Conservation (phyloP, 208 protist genomes). For the Trypanosoma grayi region DNA sequence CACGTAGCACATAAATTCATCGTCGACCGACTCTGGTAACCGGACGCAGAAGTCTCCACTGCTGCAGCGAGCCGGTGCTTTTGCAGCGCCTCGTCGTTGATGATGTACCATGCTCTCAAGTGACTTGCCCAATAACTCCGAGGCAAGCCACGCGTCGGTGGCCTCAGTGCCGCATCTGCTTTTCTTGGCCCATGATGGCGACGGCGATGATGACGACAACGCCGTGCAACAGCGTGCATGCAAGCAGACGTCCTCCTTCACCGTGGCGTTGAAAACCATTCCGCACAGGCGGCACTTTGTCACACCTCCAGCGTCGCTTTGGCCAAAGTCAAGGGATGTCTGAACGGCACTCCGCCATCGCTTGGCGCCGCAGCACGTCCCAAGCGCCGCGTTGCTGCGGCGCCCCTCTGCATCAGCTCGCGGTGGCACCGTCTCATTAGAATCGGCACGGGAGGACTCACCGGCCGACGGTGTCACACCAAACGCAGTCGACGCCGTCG, state of each 20-base stretch:
- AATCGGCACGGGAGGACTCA: too few relatives aligned
- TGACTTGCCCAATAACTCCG: background rate
- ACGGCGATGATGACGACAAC: too few relatives aligned
- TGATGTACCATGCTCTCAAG: background rate
- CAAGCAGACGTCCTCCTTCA: conserved; percentile 40
- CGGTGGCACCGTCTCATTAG: too few relatives aligned
- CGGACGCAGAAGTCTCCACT: background rate
- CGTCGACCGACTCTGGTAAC: background rate
- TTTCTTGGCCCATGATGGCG: too few relatives aligned
- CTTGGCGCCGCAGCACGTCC: background rate
- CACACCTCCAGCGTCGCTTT: conserved; percentile 29
- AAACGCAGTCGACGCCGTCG: too few relatives aligned
- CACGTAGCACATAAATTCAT: conserved; percentile 20
- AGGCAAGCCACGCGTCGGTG: conserved; percentile 7
- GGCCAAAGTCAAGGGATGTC: conserved; percentile 75
- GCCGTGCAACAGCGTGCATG: conserved; percentile 43
- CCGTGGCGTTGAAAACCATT: conserved; percentile 55
- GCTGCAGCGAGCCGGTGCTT: background rate
- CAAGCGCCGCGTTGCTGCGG: background rate
- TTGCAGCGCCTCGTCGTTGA: background rate
- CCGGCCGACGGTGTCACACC: too few relatives aligned
- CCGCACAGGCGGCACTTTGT: conserved; percentile 41
- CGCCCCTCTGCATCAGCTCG: too few relatives aligned
- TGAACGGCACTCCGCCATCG: conserved; percentile 24
- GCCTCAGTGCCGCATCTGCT: background rate